These are phyloP conservation scores for Eucalyptus leucophloia DNA, from an alignment of 345 rosid genomes.

Conservation along the genomic window DNA sequence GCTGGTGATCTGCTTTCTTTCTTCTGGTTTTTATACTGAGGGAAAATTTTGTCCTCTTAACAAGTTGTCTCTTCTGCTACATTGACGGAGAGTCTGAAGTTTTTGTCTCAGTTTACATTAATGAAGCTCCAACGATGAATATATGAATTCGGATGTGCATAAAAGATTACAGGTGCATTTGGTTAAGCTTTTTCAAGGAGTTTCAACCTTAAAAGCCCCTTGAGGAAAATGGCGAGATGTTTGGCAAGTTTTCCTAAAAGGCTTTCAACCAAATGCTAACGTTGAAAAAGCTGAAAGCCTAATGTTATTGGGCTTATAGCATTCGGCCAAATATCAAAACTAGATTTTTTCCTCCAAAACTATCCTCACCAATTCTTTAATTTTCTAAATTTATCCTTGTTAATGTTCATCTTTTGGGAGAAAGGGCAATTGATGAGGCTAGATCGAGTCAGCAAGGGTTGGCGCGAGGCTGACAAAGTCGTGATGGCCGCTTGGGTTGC, in stretches of 20 bases:
- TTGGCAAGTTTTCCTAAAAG: rapidly evolving
- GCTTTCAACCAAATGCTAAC: rapidly evolving
- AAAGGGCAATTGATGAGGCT: rapidly evolving
- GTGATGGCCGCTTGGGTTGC: rapidly evolving
- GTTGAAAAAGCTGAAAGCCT: rapidly evolving
- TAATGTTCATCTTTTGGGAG: rapidly evolving
- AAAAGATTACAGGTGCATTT: not conserved
- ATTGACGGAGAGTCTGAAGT: not conserved
- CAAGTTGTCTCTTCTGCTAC: not conserved
- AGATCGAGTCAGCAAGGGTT: rapidly evolving
- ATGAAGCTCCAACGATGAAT: not conserved
- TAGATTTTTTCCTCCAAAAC: rapidly evolving
- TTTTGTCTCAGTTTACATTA: not conserved
- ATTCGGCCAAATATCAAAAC: rapidly evolving
- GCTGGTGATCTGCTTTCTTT: not conserved
- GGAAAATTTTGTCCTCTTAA: not conserved
- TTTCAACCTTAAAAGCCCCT: rapidly evolving
- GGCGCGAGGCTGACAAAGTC: rapidly evolving
- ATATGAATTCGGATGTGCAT: not conserved
- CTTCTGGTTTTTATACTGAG: not conserved
- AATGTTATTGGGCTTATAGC: rapidly evolving
- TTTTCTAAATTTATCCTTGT: rapidly evolving
- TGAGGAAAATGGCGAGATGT: rapidly evolving
- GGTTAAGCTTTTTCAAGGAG: rapidly evolving
- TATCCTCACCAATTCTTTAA: too few species aligned